Evolutionary conservation across 768 basidiomycete genomes (phyloP).

Genomic region (Clitopilus hobsonii): DNA sequence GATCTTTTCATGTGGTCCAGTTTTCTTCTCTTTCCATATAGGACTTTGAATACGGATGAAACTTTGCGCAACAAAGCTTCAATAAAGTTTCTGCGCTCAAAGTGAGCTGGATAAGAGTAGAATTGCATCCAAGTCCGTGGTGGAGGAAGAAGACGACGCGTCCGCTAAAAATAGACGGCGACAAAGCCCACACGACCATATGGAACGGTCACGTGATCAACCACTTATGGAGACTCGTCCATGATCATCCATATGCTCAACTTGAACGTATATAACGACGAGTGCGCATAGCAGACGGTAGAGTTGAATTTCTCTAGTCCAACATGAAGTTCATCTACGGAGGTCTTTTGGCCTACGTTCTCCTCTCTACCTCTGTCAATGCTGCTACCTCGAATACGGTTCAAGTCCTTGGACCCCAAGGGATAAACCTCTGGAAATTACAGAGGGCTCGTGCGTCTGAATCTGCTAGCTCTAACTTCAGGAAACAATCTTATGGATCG

Average conservation of each 20-base stretch:
- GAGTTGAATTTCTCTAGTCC: not conserved
- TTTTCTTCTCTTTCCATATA: too few species aligned
- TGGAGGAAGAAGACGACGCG: not conserved
- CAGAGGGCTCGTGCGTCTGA: constrained; percentile 16
- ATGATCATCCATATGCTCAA: not conserved
- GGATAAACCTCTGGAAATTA: constrained; percentile 63
- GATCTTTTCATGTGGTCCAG: too few species aligned
- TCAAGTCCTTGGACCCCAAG: constrained; percentile 45
- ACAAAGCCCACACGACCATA: not conserved
- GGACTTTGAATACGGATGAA: too few species aligned
- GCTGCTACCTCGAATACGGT: constrained; percentile 11
- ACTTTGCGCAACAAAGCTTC: too few species aligned
- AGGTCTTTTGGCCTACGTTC: not conserved
- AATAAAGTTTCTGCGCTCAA: not conserved
- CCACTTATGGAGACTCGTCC: not conserved
- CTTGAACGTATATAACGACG: not conserved
- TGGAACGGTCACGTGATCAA: not conserved
- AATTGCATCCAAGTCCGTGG: not conserved
- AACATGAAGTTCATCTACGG: constrained; percentile 1
- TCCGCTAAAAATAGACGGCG: not conserved
- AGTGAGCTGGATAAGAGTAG: too few species aligned
- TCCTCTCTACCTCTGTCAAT: not conserved
- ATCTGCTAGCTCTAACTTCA: constrained; percentile 5
- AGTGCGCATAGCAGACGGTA: not conserved
- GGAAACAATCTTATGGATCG: constrained; percentile 7